Conservation (phyloP, 345 rosid species). For the Excoecaria agallocha region DNA sequence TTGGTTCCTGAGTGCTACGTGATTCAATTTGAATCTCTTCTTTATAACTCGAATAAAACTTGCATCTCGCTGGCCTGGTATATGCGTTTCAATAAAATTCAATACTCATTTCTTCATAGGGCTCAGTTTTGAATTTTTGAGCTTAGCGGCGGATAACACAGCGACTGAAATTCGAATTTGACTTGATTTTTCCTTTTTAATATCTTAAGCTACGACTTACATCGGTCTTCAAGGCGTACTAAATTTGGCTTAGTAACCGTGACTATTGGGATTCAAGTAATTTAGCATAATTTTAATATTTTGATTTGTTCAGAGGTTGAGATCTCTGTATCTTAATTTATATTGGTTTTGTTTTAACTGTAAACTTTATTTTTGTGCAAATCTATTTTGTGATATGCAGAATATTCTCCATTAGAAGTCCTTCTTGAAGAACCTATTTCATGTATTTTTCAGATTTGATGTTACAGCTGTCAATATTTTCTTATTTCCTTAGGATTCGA, state of each 20-base stretch:
- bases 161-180: background rate
- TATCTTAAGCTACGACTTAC: background rate
- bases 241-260: background rate
- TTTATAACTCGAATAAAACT: background rate
- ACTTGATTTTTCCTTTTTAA: background rate
- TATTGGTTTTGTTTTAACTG: background rate
- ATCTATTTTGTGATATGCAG: background rate
- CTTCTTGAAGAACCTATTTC: background rate
- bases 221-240: background rate
- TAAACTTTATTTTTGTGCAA: background rate
- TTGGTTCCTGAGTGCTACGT: conserved; percentile 3
- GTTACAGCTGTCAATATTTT: background rate
- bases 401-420: background rate
- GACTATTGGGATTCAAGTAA: background rate
- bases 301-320: conserved; percentile 13
- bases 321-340: conserved; percentile 10
- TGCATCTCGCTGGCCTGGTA: conserved; percentile 5
- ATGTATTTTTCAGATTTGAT: background rate
- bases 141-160: background rate
- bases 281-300: background rate
- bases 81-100: conserved; percentile 3
- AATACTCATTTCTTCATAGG: background rate
- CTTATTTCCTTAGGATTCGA: background rate
- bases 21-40: background rate
- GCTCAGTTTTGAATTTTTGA: conserved; percentile 2